Evolutionary conservation across 2,329 filamentous ascomycete species (phyloP), one percentile per base, ranked within the genome.

Genomic region (Fusarium udum): DNA sequence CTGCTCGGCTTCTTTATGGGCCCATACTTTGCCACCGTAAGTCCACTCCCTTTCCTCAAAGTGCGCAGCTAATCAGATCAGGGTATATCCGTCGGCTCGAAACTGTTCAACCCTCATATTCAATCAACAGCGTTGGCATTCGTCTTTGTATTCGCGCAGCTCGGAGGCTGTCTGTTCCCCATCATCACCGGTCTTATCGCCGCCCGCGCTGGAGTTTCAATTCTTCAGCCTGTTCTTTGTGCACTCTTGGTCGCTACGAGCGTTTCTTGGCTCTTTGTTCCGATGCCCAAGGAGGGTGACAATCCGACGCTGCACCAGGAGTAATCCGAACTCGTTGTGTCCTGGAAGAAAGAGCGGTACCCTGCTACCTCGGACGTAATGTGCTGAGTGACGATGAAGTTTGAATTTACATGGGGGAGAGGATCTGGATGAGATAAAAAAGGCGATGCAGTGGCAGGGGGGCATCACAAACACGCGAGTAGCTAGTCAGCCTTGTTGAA

Each of bases 1-100:
- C 75, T 90, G 0, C 76, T 90, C 6, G 88, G 88, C 0, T 88
- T 91, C 78, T 88, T 90, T 67, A 85, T 85, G 3, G 89, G 89
- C 0, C 89, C 88, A 0, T 84, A 89, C 28, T 91, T 91, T 69
- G 87, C 88, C 3, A 87, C 87, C 0, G 88, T 87, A 67, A 70
- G 84, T 78, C 18, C 1, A 2, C 3, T 16, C 32, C 3, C 16
- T 7, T 2, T 14, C 7, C 2, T 7, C 31, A 2, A 6, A 15
- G 11, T 22, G 9, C 12, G 1, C 3, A 15, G 2, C 62, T 78
- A 13, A 75, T 11, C 16, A 6, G 3, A 6, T 0, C 31, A 88
- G 86, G 87, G 86, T 5, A 86, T 91, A 39, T 87, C 85, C 2
- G 84, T 89, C 3, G 87, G 82, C 1, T 85, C 87, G 0, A 88